Base-by-base conservation (phyloP, 257 asterid genomes). In the Vinca minor region DNA sequence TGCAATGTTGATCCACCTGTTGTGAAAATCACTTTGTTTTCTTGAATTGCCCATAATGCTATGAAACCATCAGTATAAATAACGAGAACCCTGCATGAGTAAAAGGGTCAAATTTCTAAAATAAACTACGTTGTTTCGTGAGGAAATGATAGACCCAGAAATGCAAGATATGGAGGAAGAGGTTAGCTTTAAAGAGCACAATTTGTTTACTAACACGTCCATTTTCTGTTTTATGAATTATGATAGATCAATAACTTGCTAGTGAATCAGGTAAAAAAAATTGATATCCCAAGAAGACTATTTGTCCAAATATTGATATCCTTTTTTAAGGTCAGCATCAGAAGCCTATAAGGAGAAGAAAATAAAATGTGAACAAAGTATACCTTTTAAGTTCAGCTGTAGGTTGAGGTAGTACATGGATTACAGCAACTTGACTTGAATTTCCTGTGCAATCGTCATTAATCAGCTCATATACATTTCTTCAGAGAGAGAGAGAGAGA, bases 311-410 rank as follows among this genome's bases (percentile, higher is more conserved):
- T 38, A 41, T 23, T n/a, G 65, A 41, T 38, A 60, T 59, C 50
- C 65, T 20, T 11, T 60, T 38, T 32, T 60, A 38, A 39, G 12
- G 49, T 38, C 34, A 60, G 10, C 20, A 1, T 36, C n/a, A 60
- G 21, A 41, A 36, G 20, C 28, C 20, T 59, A 8, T 5, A 12
- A 18, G 47, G 26, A 44, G 25, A 23, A 35, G 29, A n/a, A 59
- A 20, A 44, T 3, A 44, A 15, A 0, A 10, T 57, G n/a, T 39
- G 71, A 52, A 31, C 34, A 64, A 49, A 38, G 48, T 23, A 35
- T 80, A 85, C 98, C 98, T 92, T 76, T 77, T 89, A 70, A 78
- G 77, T 79, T 87, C 96, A 64, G 87, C 89, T 45, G 85, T 62
- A 28, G 96, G 96, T 69, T 86, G 98, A 69, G 96, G 95, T 56